A percentile compares a stretch with the other conserved stretches of the same genome.
Conservation (phyloP, 2,329 filamentous ascomycete genomes). For the Fusarium sp. region DNA sequence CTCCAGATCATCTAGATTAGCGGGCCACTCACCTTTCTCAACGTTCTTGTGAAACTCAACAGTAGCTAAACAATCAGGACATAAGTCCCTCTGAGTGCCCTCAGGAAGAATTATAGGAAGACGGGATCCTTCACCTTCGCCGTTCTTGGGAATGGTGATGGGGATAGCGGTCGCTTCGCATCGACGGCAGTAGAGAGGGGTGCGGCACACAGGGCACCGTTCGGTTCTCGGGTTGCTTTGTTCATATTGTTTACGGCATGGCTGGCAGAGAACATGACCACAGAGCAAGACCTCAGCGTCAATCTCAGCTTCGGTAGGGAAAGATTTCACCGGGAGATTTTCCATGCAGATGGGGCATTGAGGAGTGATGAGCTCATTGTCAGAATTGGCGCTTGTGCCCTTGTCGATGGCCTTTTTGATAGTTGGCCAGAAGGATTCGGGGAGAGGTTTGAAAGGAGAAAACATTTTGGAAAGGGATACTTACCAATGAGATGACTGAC, state of each 20-base stretch:
- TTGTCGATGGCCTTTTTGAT: constrained; percentile 8
- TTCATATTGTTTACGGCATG: constrained; percentile 7
- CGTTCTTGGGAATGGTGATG: not conserved
- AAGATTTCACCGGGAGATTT: constrained; percentile 4
- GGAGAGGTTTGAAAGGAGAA: not conserved
- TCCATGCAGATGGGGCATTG: constrained; percentile 39
- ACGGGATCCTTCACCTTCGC: fast-evolving
- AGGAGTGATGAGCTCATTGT: not conserved
- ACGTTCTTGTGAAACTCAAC: constrained; percentile 8
- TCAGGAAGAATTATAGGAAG: constrained; percentile 4
- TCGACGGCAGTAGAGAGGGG: not conserved
- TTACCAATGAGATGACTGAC: not conserved
- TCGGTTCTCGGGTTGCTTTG: fast-evolving
- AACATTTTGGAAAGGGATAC: constrained; percentile 1
- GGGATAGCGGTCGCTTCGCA: not conserved
- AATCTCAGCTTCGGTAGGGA: not conserved
- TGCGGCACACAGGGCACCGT: constrained; percentile 36
- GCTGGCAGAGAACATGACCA: constrained; percentile 40
- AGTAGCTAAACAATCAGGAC: constrained; percentile 25
- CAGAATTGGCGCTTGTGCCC: not conserved
- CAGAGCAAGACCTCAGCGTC: constrained; percentile 31
- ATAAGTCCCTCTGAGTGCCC: not conserved
- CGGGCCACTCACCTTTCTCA: constrained; percentile 13
- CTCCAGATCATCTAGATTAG: constrained; percentile 3
- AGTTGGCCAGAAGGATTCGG: constrained; percentile 18